Conservation (phyloP, 805 yeast genomes). For the Metschnikowia orientalis region DNA sequence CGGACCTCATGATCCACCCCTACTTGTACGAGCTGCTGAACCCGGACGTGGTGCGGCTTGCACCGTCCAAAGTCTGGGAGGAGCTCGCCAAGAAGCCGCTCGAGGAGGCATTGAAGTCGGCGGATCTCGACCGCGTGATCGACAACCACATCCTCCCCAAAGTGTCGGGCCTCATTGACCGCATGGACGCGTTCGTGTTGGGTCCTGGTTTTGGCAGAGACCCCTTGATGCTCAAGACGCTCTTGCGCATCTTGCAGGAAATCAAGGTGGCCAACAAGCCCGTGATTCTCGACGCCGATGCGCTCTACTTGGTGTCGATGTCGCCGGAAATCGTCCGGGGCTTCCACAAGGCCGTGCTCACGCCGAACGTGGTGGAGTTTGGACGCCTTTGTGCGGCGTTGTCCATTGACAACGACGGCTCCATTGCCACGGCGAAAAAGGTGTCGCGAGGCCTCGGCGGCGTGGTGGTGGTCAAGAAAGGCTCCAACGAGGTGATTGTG, state of each 20-base stretch:
- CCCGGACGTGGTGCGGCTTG: conserved; percentile 20
- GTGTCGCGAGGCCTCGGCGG: conserved; percentile 52
- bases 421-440: conserved; percentile 29
- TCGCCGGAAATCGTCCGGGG: conserved; percentile 53
- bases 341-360: conserved; percentile 60
- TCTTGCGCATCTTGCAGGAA: conserved; percentile 54
- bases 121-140: conserved; percentile 31
- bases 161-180: conserved; percentile 48
- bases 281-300: conserved; percentile 87
- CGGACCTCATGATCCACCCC: conserved; percentile 96
- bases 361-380: conserved; percentile 90
- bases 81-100: conserved; percentile 14
- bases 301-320: conserved; percentile 60
- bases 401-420: conserved; percentile 26
- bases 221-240: conserved; percentile 54
- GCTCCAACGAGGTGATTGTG: conserved; percentile 60
- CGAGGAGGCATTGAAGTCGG: conserved; percentile 22
- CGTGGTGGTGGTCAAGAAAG: conserved; percentile 70
- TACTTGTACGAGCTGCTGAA: conserved; percentile 54
- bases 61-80: conserved; percentile 20
- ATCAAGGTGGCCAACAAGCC: conserved; percentile 58
- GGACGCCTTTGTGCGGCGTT: conserved; percentile 56
- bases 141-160: conserved; percentile 50
- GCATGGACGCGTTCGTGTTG: conserved; percentile 75
- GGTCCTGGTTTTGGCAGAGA: conserved; percentile 97